phyloP scores from a whole-genome alignment of 148 eudicot genomes.

The Amaranthus hypochondriacus region DNA sequence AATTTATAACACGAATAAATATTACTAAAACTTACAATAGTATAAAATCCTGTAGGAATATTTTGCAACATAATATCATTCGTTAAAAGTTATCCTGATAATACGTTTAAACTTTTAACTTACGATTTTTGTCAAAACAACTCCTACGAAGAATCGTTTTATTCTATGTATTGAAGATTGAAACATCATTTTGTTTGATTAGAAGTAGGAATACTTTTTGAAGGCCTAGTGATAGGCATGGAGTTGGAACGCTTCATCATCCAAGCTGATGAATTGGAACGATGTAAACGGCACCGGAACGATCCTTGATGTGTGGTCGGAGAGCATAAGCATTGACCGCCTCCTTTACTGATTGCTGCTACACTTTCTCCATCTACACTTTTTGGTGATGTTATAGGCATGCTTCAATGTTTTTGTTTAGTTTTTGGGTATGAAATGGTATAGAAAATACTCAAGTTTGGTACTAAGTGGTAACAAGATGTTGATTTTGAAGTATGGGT shows the following conservation, averaged over 20 bases:
- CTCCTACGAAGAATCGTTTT: too few species aligned
- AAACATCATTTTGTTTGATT: background rate
- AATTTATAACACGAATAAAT: constrained; percentile 4
- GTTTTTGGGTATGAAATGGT: background rate
- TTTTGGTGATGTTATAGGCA: constrained; percentile 30
- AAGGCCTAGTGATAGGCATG: constrained; percentile 32
- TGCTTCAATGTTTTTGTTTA: background rate
- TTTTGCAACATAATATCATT: too few species aligned
- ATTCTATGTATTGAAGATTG: too few species aligned
- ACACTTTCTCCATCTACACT: constrained; percentile 23
- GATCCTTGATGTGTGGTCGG: constrained; percentile 79
- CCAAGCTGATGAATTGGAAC: constrained; percentile 28
- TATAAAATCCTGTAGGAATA: too few species aligned
- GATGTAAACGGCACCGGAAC: constrained; percentile 64
- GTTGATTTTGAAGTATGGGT: constrained; percentile 5
- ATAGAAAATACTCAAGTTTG: background rate
- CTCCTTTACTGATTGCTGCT: constrained; percentile 4
- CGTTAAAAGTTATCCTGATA: too few species aligned
- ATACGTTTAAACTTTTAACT: too few species aligned
- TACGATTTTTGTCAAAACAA: too few species aligned
- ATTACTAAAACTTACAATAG: background rate
- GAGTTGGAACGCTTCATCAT: constrained; percentile 53
- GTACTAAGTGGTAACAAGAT: background rate
- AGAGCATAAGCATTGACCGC: constrained; percentile 63
- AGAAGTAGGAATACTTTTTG: background rate